A percentile compares a stretch with the other conserved stretches of the same genome.
Conservation (phyloP, 768 basidiomycete species). For the Boletus tomentosulus region DNA sequence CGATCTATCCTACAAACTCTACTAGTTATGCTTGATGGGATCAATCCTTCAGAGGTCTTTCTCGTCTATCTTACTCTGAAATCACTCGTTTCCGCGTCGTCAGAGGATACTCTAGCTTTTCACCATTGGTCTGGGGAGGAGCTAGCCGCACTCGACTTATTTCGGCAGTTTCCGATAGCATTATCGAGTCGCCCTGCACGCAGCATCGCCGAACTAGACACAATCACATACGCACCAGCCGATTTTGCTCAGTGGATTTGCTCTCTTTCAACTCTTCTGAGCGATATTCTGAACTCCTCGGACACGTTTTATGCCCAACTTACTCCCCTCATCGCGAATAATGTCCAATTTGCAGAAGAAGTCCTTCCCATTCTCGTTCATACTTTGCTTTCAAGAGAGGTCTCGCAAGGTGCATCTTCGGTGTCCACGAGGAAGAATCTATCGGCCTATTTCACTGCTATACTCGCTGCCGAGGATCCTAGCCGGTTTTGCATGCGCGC, state of each 20-base stretch:
- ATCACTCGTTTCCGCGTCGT: constrained; percentile 43
- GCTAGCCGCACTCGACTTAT: constrained; percentile 43
- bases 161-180: constrained; percentile 42
- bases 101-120: constrained; percentile 27
- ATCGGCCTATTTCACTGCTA: constrained; percentile 21
- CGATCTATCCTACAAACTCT: constrained; percentile 51
- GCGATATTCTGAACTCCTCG: constrained; percentile 48
- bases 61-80: constrained; percentile 64
- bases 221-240: constrained; percentile 33
- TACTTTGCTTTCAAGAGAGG: constrained; percentile 45
- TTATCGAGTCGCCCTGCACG: constrained; percentile 31
- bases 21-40: constrained; percentile 55
- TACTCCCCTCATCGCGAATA: constrained; percentile 49
- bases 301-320: constrained; percentile 71
- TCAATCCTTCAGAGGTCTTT: constrained; percentile 45
- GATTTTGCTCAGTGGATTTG: constrained; percentile 65
- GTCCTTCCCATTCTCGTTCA: constrained; percentile 76
- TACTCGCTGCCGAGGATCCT: constrained; percentile 24
- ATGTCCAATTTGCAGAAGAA: constrained; percentile 57
- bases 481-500: constrained; percentile 47
- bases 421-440: constrained; percentile 18
- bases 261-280: constrained; percentile 51
- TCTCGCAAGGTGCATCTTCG: constrained; percentile 4
- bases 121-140: constrained; percentile 38
- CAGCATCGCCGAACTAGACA: constrained; percentile 37